A percentile compares a stretch with the other conserved stretches of the same genome.
Evolutionary conservation across 2,329 filamentous ascomycete genomes (phyloP).

Genomic region (Diaporthe citri): DNA sequence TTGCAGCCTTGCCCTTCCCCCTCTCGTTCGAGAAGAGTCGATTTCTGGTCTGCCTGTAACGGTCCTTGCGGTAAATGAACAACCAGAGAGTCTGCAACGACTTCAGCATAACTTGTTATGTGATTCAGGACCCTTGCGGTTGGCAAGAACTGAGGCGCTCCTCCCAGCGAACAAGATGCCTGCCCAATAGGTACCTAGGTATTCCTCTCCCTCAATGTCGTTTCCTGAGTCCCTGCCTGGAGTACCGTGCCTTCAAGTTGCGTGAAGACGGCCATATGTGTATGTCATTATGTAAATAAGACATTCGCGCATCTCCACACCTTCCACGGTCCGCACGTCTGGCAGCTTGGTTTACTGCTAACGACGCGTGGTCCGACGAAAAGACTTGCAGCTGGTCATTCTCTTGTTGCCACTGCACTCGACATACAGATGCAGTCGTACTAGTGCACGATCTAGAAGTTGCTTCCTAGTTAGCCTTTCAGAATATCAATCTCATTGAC

Average conservation of each 20-base stretch:
- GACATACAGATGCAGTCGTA: neutral
- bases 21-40: neutral
- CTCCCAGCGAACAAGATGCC: slow-evolving; percentile 89
- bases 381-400: too few species aligned
- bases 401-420: neutral
- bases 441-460: too few species aligned
- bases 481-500: neutral
- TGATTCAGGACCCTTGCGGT: too few species aligned
- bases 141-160: slow-evolving; percentile 72
- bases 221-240: slow-evolving; percentile 96
- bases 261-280: slow-evolving; percentile 78
- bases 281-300: slow-evolving; percentile 57
- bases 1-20: slow-evolving; percentile 9
- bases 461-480: neutral
- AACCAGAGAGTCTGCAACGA: neutral
- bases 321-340: slow-evolving; percentile 87
- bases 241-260: slow-evolving; percentile 84
- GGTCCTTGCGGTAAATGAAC: neutral
- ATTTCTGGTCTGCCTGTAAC: neutral
- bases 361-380: neutral
- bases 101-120: too few species aligned
- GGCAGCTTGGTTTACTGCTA: neutral
- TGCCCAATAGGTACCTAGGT: neutral
- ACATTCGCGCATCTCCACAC: slow-evolving; percentile 76
- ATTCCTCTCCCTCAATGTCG: slow-evolving; percentile 96